Conservation (phyloP, 768 basidiomycete species). For the Kwoniella bestiolae region DNA sequence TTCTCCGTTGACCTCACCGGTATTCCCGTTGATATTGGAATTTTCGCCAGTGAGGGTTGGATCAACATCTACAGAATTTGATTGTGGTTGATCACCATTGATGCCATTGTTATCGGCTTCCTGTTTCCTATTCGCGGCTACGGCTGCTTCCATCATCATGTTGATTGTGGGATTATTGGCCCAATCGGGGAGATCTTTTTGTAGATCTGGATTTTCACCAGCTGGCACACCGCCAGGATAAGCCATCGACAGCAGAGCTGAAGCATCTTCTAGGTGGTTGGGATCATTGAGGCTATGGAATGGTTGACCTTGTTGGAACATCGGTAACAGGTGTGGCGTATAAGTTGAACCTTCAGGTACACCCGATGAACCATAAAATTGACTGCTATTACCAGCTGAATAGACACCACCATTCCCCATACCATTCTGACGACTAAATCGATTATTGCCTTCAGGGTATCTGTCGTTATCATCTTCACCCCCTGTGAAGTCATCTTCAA, state of each 20-base stretch:
- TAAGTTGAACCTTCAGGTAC: slow-evolving; percentile 31
- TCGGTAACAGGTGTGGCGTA: slow-evolving; percentile 49
- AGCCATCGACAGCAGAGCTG: slow-evolving; percentile 54
- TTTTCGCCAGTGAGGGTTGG: slow-evolving; percentile 18
- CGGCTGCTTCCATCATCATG: slow-evolving; percentile 43
- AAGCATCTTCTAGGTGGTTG: slow-evolving; percentile 55
- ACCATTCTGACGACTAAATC: slow-evolving; percentile 30
- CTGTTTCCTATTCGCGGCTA: slow-evolving; percentile 16
- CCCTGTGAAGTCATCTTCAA: slow-evolving; percentile 33
- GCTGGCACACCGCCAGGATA: slow-evolving; percentile 42
- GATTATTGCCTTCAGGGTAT: slow-evolving; percentile 20
- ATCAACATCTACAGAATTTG: slow-evolving; percentile 13
- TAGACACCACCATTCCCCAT: slow-evolving; percentile 39
- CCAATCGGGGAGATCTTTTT: slow-evolving; percentile 37
- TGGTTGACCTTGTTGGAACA: slow-evolving; percentile 36
- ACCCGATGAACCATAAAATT: slow-evolving; percentile 20
- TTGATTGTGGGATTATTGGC: slow-evolving; percentile 39
- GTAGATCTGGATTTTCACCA: slow-evolving; percentile 17
- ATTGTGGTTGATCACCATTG: not conserved
- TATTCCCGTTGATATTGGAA: not conserved
- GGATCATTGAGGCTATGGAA: slow-evolving; percentile 34
- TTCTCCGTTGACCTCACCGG: slow-evolving; percentile 17
- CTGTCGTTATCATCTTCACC: slow-evolving; percentile 26
- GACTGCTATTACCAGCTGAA: slow-evolving; percentile 19
- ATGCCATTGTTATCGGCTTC: slow-evolving; percentile 6